phyloP scores from a whole-genome alignment of 2,329 filamentous ascomycete genomes.

The Metarhizium anisopliae region DNA sequence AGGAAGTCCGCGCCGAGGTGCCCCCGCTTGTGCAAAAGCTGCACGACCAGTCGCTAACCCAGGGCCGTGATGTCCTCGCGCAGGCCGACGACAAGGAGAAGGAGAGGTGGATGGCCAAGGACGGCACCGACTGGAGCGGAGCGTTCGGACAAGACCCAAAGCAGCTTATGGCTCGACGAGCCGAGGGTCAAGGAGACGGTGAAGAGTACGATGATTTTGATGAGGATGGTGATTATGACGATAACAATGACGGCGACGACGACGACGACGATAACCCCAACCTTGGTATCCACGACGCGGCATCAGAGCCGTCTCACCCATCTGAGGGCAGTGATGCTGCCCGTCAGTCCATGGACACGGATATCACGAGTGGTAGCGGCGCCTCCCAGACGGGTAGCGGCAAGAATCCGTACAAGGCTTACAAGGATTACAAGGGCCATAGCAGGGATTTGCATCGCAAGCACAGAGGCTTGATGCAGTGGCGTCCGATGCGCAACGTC shows the following conservation, averaged over 20 bases:
- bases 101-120: constrained; percentile 66
- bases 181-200: constrained; percentile 20
- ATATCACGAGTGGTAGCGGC: constrained; percentile 21
- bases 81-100: constrained; percentile 64
- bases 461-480: constrained; percentile 89
- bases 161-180: constrained; percentile 28
- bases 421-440: constrained; percentile 55
- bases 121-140: constrained; percentile 78
- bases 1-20: constrained; percentile 63
- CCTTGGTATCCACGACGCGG: constrained; percentile 52
- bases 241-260: constrained; percentile 24
- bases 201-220: constrained; percentile 33
- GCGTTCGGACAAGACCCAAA: constrained; percentile 74
- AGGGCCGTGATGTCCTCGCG: constrained; percentile 74
- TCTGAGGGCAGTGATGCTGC: constrained; percentile 18
- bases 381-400: constrained; percentile 24
- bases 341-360: constrained; percentile 31
- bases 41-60: constrained; percentile 71
- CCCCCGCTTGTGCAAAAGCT: constrained; percentile 64
- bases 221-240: constrained; percentile 20
- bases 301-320: constrained; percentile 19
- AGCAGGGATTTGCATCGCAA: constrained; percentile 73
- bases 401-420: constrained; percentile 46
- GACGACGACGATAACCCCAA: constrained; percentile 32
- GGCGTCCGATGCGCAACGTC: constrained; percentile 78